A percentile compares a stretch with the other conserved stretches of the same genome.
Evolutionary conservation across 2,329 filamentous ascomycete genomes (phyloP).

Genomic region (Penicillium sp.): DNA sequence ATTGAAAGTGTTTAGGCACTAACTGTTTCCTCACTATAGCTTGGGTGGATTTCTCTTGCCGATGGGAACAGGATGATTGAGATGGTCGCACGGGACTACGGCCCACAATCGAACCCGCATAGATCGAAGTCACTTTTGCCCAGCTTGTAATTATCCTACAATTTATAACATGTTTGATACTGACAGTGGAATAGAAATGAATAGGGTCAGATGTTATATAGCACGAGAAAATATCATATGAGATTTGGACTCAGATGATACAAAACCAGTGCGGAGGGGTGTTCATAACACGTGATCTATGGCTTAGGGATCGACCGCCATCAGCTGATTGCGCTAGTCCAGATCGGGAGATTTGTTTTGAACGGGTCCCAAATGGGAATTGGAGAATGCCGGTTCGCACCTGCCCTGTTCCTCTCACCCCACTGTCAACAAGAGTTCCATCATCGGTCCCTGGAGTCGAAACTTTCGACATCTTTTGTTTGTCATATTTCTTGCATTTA

Average conservation of each 20-base stretch:
- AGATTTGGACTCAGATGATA: neutral
- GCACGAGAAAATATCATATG: neutral
- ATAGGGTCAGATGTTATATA: neutral
- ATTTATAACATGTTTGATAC: neutral
- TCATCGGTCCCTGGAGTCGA: constrained; percentile 7
- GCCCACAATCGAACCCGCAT: constrained; percentile 9
- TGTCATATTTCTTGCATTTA: neutral
- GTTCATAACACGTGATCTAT: constrained; percentile 9
- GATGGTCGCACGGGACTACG: constrained; percentile 26
- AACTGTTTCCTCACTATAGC: neutral
- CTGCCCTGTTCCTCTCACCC: constrained; percentile 19
- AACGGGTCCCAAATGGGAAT: constrained; percentile 18
- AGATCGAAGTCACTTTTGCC: constrained; percentile 13
- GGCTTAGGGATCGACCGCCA: constrained; percentile 20
- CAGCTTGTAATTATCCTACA: constrained; percentile 3
- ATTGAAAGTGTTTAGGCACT: neutral
- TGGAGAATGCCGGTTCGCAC: constrained; percentile 23
- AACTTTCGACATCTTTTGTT: neutral
- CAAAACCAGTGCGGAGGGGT: neutral
- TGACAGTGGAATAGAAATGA: neutral
- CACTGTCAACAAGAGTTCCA: constrained; percentile 28
- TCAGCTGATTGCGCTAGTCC: constrained; percentile 24
- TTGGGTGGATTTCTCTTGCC: neutral
- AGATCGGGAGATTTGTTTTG: constrained; percentile 45
- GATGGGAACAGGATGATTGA: neutral